Base-by-base conservation (phyloP, 345 rosid genomes). In the Lumnitzera racemosa region DNA sequence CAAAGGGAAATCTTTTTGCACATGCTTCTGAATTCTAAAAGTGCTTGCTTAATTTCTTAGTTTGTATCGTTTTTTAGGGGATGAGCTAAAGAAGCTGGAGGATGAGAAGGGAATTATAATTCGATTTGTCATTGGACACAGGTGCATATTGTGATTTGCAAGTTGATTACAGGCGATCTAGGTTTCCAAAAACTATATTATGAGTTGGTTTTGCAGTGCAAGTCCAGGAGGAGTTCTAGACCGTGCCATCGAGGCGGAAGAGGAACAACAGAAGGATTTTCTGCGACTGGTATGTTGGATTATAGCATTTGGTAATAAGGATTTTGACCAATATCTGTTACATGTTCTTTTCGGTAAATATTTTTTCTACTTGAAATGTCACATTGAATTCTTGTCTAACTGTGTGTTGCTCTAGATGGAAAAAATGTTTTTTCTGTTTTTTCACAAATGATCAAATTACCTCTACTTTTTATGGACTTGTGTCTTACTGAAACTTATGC, bases 231-330 rank as follows among this genome's bases (percentile, higher is more conserved):
- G 89, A 72, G 78, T 86, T 74, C 70, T 83, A 67, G 96, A 88
- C 62, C 89, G 73, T 47, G 85, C 86, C 41, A 72, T 81, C 25
- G 84, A 79, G 8, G 89, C 89, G 57, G 96, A 88, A 76, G 91
- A 85, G 53, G 80, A 70, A 51, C 89, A 78, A 46, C 82, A 83
- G 59, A 79, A 73, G 66, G 96, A 88, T 75, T 85, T 88, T 66
- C 63, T 88, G 24, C 76, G 77, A 67, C 62, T 88, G 87, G 96
- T 88, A 80, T 23, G 71, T 54, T 47, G 16, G 15, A 15, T 31
- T 24, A 48, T 50, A 24, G 17, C 47, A 47, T 3, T 27, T 27
- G 31, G 31, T 27, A 27, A 5, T 57, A 46, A 51, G 24, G 55
- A n/a, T 16, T 24, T 12, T 51, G 57, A 56, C 17, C 3, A 16